Conservation (phyloP, 1,284 basidiomycete species). For the Moesziomyces globuligerus region DNA sequence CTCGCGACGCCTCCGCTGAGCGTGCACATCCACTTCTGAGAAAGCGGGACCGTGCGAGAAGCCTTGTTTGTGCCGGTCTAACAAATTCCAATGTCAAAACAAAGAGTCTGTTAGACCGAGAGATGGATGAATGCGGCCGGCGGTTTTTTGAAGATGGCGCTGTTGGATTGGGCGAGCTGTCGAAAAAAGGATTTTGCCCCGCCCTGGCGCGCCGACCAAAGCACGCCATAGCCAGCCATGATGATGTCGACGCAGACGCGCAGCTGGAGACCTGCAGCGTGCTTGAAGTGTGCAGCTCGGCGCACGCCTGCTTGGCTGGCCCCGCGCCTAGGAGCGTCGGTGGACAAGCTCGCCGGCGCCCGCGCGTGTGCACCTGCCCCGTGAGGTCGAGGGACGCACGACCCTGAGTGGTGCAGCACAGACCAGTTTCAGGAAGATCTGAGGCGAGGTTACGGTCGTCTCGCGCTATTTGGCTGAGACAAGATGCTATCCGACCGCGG, state of each 20-base stretch:
- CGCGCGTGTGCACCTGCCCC: not conserved
- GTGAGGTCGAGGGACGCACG: not conserved
- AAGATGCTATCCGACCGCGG: slow-evolving; percentile 1
- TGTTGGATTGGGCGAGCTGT: not conserved
- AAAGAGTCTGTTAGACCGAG: not conserved
- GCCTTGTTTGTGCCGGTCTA: too few relatives aligned
- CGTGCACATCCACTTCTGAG: not conserved
- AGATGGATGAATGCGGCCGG: too few relatives aligned
- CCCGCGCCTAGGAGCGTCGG: slow-evolving; percentile 6
- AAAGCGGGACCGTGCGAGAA: not conserved
- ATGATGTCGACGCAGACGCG: slow-evolving; percentile 17
- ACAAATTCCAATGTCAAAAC: too few relatives aligned
- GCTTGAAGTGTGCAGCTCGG: not conserved
- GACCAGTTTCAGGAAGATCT: slow-evolving; percentile 41
- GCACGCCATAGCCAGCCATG: not conserved
- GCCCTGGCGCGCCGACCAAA: not conserved
- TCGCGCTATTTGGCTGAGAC: slow-evolving; percentile 22
- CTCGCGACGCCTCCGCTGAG: not conserved
- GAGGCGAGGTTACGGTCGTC: slow-evolving; percentile 4
- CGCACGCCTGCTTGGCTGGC: slow-evolving; percentile 9
- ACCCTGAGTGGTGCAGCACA: slow-evolving; percentile 37
- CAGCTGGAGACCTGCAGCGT: slow-evolving; percentile 3
- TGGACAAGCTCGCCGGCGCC: not conserved
- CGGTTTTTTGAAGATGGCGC: too few relatives aligned
- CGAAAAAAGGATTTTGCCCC: not conserved